These are phyloP conservation scores for Zalaria sp. DNA, from an alignment of 2,329 filamentous ascomycete genomes.

Conservation along the genomic window DNA sequence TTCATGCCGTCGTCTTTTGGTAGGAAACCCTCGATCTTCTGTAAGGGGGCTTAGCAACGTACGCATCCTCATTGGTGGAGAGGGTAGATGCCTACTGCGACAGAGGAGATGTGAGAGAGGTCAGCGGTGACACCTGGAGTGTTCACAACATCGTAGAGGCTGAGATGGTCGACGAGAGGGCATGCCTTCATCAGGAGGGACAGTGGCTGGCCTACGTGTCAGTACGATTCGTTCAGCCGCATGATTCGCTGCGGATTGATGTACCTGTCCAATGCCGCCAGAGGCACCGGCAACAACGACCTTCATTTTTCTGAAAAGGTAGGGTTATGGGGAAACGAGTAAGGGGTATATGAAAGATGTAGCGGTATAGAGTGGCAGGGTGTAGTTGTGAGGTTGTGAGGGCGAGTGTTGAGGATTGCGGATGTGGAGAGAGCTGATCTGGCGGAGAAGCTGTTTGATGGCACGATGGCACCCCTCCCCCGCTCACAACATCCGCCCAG, in stretches of 20 bases:
- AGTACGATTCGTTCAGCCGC: conserved; percentile 5
- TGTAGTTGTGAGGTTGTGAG: too few relatives aligned
- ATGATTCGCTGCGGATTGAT: conserved; percentile 8
- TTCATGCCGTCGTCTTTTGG: conserved; percentile 75
- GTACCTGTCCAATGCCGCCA: conserved; percentile 95
- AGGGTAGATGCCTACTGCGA: conserved; percentile 45
- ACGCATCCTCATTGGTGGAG: too few relatives aligned
- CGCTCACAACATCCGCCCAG: too few relatives aligned
- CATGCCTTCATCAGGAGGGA: conserved; percentile 91
- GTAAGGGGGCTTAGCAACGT: conserved; percentile 3
- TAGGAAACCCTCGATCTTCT: conserved; percentile 82
- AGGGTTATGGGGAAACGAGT: not conserved
- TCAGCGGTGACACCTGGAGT: conserved; percentile 91
- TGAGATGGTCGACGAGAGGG: conserved; percentile 78
- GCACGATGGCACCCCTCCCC: too few relatives aligned
- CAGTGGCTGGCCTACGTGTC: conserved; percentile 50
- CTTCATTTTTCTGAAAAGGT: conserved; percentile 9
- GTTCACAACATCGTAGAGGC: conserved; percentile 99
- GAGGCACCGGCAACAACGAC: conserved; percentile 77
- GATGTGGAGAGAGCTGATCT: too few relatives aligned
- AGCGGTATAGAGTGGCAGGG: too few relatives aligned
- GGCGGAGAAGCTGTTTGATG: too few relatives aligned
- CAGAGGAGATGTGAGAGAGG: conserved; percentile 90
- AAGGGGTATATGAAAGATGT: not conserved
- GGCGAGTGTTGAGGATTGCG: too few relatives aligned